Evolutionary conservation across 768 basidiomycete species (phyloP), one percentile per base, ranked within the genome.

Genomic region (Lyophyllum semitale): DNA sequence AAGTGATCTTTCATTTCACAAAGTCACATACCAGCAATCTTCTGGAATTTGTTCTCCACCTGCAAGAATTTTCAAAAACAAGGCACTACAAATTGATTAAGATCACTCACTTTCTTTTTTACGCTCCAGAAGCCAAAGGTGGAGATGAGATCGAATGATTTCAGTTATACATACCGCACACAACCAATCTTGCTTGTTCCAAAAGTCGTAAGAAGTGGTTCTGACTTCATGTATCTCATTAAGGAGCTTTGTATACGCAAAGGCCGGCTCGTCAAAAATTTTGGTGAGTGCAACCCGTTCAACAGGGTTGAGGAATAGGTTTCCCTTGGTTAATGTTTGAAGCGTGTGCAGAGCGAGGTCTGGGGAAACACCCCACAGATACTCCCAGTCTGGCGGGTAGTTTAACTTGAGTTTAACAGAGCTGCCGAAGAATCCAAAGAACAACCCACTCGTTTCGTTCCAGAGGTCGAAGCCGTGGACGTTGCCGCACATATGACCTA

Each of bases 121-220:
- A 13, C 53, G 48, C 13, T 60, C 59, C 12, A 70, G 48, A 1
- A 65, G 50, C 69, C 69, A 72, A 17, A 68, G 51, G 26, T 68
- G 65, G 11, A 72, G 57, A 47, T 72, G 68, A 12, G 37, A 49
- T 9, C 41, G 22, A 4, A 72, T n/a, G 25, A 75, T 40, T 46
- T 55, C 54, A 4, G 35, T 47, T 47, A 75, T 63, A 51, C 72
- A 73, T 1, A 47, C 20, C 53, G 59, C 55, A 55, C 73, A 74
- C n/a, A 73, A 17, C 62, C 69, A 68, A 26, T 71, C 67, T 17
- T 61, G 59, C 38, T 64, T 66, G 13, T 61, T 44, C 73, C 71
- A 73, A 11, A 59, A 25, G 17, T 55, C 53, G 48, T 54, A 66
- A 4, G 51, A 23, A 27, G 59, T 20, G 0, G 35, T 55, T 23